These are phyloP conservation scores for Lactifluus hygrophoroides DNA, from an alignment of 768 basidiomycete genomes.

Conservation along the genomic window DNA sequence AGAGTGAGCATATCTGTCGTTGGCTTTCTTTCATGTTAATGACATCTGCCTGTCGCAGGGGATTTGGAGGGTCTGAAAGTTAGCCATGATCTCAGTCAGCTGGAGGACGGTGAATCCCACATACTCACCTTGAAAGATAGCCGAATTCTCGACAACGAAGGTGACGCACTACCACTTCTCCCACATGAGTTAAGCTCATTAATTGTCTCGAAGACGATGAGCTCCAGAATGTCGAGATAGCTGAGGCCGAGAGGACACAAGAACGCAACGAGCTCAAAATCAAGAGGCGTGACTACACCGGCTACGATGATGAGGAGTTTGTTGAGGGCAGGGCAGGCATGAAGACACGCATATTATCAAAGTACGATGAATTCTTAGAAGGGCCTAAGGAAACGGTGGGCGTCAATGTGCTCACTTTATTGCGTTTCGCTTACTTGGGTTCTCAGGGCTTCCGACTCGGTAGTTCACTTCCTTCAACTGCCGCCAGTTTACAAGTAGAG, in stretches of 20 bases:
- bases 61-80: conserved; percentile 94
- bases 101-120: conserved; percentile 89
- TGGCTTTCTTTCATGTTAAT: background rate
- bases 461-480: conserved; percentile 37
- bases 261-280: conserved; percentile 80
- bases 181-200: conserved; percentile 4
- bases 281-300: conserved; percentile 84
- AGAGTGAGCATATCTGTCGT: conserved; percentile 49
- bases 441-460: conserved; percentile 83
- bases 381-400: conserved; percentile 62
- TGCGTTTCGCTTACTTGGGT: background rate
- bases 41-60: conserved; percentile 38
- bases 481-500: conserved; percentile 34
- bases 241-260: conserved; percentile 73
- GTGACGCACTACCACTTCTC: conserved; percentile 30
- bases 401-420: background rate
- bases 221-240: conserved; percentile 91
- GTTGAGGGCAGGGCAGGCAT: conserved; percentile 61
- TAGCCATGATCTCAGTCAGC: conserved; percentile 84
- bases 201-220: conserved; percentile 71
- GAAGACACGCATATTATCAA: conserved; percentile 76
- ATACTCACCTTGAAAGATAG: conserved; percentile 97
- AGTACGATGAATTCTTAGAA: conserved; percentile 89
- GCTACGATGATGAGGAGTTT: conserved; percentile 96
- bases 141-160: conserved; percentile 92